Evolutionary conservation across 2,329 filamentous ascomycete genomes (phyloP).

Genomic region (Pseudopithomyces chartarum): DNA sequence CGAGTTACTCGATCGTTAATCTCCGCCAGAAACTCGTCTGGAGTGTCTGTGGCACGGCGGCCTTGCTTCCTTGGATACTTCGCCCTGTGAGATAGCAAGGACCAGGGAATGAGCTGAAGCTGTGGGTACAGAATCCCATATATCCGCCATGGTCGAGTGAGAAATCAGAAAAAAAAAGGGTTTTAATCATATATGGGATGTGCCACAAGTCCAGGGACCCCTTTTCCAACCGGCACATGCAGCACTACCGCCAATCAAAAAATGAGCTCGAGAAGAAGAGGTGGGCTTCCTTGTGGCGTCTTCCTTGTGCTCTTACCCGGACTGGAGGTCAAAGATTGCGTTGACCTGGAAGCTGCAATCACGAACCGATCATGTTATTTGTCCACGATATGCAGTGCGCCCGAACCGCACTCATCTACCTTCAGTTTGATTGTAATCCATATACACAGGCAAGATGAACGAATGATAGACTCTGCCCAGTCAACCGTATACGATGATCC

Average conservation of each 20-base stretch:
- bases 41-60: not conserved
- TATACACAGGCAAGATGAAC: slow-evolving; percentile 3
- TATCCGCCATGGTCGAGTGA: too few relatives aligned
- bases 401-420: slow-evolving; percentile 6
- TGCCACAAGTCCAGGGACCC: too few relatives aligned
- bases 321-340: slow-evolving; percentile 10
- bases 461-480: slow-evolving; percentile 7
- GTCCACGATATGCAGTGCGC: not conserved
- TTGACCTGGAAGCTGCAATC: slow-evolving; percentile 1
- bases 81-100: too few relatives aligned
- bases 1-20: not conserved
- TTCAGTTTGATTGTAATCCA: not conserved
- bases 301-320: slow-evolving; percentile 25
- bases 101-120: too few relatives aligned
- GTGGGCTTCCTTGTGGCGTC: not conserved
- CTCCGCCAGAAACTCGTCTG: not conserved
- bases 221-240: too few relatives aligned
- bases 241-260: too few relatives aligned
- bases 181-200: too few relatives aligned
- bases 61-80: too few relatives aligned
- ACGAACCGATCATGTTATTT: not conserved
- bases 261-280: too few relatives aligned
- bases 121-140: too few relatives aligned
- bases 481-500: not conserved
- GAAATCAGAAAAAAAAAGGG: too few relatives aligned